Conservation (phyloP, 1,284 basidiomycete species). For the Cutaneotrichosporon arboriforme region DNA sequence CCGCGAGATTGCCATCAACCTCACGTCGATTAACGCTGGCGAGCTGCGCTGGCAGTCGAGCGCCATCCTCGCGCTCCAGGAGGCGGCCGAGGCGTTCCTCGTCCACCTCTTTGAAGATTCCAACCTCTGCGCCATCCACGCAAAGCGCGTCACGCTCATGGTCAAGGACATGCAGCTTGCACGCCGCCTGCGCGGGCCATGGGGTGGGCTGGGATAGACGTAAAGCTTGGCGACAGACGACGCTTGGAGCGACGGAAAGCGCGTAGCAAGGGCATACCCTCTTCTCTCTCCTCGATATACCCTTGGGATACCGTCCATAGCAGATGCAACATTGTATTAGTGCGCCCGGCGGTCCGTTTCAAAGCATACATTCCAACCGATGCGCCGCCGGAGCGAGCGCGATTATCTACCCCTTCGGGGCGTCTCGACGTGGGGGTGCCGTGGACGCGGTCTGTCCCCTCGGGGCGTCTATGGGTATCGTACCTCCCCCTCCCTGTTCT, state of each 20-base stretch:
- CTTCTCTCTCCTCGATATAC: too few relatives aligned
- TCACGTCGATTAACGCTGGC: constrained; percentile 68
- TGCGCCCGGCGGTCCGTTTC: not conserved
- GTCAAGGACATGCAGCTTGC: constrained; percentile 95
- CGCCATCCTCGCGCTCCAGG: constrained; percentile 82
- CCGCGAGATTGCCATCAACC: constrained; percentile 80
- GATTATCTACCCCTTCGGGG: constrained; percentile 4
- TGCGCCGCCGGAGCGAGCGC: not conserved
- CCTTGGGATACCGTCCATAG: too few relatives aligned
- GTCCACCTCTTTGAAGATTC: constrained; percentile 95
- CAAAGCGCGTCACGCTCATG: constrained; percentile 98
- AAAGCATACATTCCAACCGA: constrained; percentile 5
- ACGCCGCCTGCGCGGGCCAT: constrained; percentile 82
- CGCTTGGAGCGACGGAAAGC: too few relatives aligned
- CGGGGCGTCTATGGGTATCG: constrained; percentile 6
- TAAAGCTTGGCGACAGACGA: not conserved
- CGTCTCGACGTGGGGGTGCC: constrained; percentile 6
- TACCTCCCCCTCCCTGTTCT: not conserved
- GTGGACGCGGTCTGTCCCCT: constrained; percentile 5
- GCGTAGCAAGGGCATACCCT: too few relatives aligned
- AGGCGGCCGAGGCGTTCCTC: constrained; percentile 88
- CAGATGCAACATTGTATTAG: too few relatives aligned
- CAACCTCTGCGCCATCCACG: constrained; percentile 94
- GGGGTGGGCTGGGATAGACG: constrained; percentile 46
- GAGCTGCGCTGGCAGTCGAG: constrained; percentile 84